Base-by-base conservation (phyloP, 2,329 filamentous ascomycete genomes). In the Aspergillus neoniger region DNA sequence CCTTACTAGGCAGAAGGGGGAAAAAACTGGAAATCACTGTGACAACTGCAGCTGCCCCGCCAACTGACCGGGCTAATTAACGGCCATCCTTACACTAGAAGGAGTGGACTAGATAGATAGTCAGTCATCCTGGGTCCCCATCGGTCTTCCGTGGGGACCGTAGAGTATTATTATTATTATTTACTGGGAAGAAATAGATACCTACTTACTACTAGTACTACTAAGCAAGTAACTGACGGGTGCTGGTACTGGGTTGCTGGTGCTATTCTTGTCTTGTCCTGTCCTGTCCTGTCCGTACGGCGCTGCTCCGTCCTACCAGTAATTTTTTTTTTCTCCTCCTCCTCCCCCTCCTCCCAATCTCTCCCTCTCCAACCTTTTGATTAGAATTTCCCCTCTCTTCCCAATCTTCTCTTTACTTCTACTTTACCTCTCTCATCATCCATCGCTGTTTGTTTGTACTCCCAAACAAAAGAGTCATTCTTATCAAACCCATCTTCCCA, bases 1-100 rank as follows among this genome's bases (percentile, higher is more conserved):
- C 58, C 55, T 48, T 49, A 53, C 51, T 53, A 53, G 51, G 32
- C 32, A 36, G 32, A 36, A 36, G 32, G 12, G 32, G 32, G 12
- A 36, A 36, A 10, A 36, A 36, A 12, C 32, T 36, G 32, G 32
- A 36, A 36, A 36, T 61, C 58, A 63, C 61, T 61, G 52, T 63
- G 58, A 58, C 58, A 56, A 63, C 55, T 61, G 54, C 55, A 50
- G 39, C 36, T 56, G 60, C 63, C 60, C 60, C 57, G 61, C 62
- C 47, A 59, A 63, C 60, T 60, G 63, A 48, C 44, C 32, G 21
- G 32, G 30, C 25, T 52, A 56, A 56, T 36, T 48, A 49, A 25
- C 21, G 36, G 47, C 48, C 17, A 25, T 30, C n/a, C 8, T 21
- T 52, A 50, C 57, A 63, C 58, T 61, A 63, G 61, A 52, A 15